These are phyloP conservation scores for Penicillium pancosmium DNA, from an alignment of 495 filamentous ascomycete genomes.

Conservation along the genomic window DNA sequence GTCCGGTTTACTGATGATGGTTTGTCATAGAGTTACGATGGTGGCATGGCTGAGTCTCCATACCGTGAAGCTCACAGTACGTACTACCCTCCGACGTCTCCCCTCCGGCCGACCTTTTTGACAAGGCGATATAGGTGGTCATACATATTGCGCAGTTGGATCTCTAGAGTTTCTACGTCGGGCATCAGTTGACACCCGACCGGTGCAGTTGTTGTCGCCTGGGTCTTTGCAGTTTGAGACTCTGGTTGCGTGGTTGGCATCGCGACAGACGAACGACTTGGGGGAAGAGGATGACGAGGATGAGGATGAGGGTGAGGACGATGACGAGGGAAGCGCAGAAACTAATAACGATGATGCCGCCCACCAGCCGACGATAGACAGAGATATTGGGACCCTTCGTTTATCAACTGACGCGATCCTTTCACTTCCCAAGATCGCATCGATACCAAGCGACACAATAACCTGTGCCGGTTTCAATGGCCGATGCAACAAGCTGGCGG, in stretches of 20 bases:
- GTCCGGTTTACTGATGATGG: background rate
- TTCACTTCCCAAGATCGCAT: constrained; percentile 38
- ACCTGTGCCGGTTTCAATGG: constrained; percentile 78
- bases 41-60: constrained; percentile 80
- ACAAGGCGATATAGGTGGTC: constrained; percentile 64
- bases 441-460: constrained; percentile 37
- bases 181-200: constrained; percentile 20
- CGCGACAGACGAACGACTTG: constrained; percentile 64
- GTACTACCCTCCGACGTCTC: constrained; percentile 23
- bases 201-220: constrained; percentile 33
- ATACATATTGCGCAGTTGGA: constrained; percentile 81
- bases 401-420: constrained; percentile 29
- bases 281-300: constrained; percentile 52
- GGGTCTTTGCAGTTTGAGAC: constrained; percentile 41
- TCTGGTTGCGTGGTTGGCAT: constrained; percentile 66
- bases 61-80: constrained; percentile 87
- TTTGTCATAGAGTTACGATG: constrained; percentile 74
- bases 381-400: background rate
- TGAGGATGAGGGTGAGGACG: constrained; percentile 49
- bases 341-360: background rate
- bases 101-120: constrained; percentile 17
- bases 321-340: constrained; percentile 30
- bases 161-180: constrained; percentile 71
- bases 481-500: constrained; percentile 81
- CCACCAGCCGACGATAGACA: background rate